These are phyloP conservation scores for Rosa hybrid DNA, from an alignment of 331 rosid genomes.

Conservation along the genomic window DNA sequence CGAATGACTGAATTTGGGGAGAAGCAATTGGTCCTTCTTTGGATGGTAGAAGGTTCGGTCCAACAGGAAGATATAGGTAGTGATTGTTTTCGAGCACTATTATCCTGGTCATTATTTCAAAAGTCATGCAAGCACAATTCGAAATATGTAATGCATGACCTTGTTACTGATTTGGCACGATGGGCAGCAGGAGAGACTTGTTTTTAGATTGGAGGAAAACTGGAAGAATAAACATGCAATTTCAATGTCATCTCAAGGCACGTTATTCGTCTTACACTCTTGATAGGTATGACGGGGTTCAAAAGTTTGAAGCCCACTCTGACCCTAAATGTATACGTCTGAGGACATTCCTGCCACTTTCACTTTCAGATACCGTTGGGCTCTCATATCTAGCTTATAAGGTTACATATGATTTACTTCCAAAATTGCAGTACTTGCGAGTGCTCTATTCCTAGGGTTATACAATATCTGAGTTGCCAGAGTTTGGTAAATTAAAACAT, in stretches of 20 bases:
- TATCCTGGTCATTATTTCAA: conserved; percentile 16
- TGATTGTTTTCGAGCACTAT: conserved; percentile 14
- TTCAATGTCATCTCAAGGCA: neutral
- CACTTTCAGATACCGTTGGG: no score
- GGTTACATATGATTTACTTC: neutral
- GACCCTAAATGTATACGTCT: neutral
- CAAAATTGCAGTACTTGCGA: no score
- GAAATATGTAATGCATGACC: conserved; percentile 13
- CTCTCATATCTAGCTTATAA: no score
- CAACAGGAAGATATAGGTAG: conserved; percentile 17
- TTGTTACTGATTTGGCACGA: conserved; percentile 3
- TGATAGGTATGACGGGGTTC: conserved; percentile 1
- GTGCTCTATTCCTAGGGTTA: no score
- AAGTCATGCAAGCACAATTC: neutral
- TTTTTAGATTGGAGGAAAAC: neutral
- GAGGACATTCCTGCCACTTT: conserved; percentile 20
- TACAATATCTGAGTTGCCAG: neutral
- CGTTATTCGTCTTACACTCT: neutral
- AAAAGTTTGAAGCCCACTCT: neutral
- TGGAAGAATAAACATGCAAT: neutral
- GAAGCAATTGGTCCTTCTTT: neutral
- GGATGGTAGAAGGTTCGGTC: neutral
- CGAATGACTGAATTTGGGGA: no score
- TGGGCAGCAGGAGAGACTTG: neutral
- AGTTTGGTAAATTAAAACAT: neutral